Evolutionary conservation across 768 basidiomycete species (phyloP).

Genomic region (Mrakia gelida): DNA sequence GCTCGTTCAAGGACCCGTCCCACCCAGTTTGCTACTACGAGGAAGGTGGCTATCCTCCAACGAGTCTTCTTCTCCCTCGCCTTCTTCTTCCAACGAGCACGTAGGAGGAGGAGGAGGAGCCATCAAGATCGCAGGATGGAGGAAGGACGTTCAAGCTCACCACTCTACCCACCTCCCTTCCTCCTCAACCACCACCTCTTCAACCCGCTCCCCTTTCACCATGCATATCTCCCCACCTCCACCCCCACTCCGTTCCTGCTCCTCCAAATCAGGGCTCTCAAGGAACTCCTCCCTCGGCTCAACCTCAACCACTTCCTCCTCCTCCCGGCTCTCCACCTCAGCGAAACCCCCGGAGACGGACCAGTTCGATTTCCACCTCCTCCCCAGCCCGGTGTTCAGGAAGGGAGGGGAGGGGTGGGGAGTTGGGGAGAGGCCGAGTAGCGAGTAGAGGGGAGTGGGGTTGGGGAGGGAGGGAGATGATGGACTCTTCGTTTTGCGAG

Average conservation of each 20-base stretch:
- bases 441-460: background rate
- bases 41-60: background rate
- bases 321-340: background rate
- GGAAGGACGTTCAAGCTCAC: too few relatives aligned
- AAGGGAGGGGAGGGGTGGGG: background rate
- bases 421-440: too few relatives aligned
- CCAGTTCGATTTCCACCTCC: background rate
- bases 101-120: background rate
- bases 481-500: too few relatives aligned
- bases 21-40: background rate
- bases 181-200: too few relatives aligned
- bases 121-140: too few relatives aligned
- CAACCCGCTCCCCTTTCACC: too few relatives aligned
- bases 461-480: background rate
- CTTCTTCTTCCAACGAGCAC: background rate
- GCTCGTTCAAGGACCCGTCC: background rate
- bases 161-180: too few relatives aligned
- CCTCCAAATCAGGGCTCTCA: background rate
- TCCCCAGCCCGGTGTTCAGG: background rate
- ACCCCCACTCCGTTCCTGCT: background rate
- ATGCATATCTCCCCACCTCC: too few relatives aligned
- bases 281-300: background rate
- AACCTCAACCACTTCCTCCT: background rate
- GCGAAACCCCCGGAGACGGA: background rate
- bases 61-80: too few relatives aligned